Conservation (phyloP, 176 grass and related monocot genomes). For the Thinopyrum elongatum region DNA sequence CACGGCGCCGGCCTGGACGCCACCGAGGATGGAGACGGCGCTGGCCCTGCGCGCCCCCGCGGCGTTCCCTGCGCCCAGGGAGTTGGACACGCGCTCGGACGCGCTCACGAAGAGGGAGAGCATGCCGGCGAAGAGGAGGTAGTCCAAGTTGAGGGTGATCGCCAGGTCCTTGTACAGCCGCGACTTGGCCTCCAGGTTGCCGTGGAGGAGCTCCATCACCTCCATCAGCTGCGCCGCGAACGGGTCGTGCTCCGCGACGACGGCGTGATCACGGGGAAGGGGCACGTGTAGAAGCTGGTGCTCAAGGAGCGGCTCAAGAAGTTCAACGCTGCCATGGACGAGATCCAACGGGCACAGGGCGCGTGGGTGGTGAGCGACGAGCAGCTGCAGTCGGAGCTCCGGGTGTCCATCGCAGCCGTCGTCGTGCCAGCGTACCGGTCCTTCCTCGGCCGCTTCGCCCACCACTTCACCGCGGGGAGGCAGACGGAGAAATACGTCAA, state of each 20-base stretch:
- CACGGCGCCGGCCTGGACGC: no score
- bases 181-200: no score
- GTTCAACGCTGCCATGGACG: conserved; percentile 86
- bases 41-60: no score
- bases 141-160: no score
- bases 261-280: conserved; percentile 77
- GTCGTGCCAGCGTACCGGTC: conserved; percentile 88
- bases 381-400: conserved; percentile 93
- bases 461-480: conserved; percentile 54
- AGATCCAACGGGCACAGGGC: conserved; percentile 89
- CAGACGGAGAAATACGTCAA: conserved; percentile 90
- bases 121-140: no score
- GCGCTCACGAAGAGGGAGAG: no score
- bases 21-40: no score
- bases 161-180: no score
- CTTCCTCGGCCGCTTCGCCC: conserved; percentile 61
- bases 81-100: no score
- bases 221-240: no score
- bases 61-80: no score
- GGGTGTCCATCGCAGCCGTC: conserved; percentile 79
- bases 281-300: conserved; percentile 56
- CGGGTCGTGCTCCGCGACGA: conserved; percentile 62
- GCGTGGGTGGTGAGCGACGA: conserved; percentile 82
- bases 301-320: conserved; percentile 91
- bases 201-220: no score